Percentiles rank a stretch among this genome's conserved stretches.
phyloP scores from a whole-genome alignment of 352 stramenopile genomes.

The Thraustochytrium striatum region DNA sequence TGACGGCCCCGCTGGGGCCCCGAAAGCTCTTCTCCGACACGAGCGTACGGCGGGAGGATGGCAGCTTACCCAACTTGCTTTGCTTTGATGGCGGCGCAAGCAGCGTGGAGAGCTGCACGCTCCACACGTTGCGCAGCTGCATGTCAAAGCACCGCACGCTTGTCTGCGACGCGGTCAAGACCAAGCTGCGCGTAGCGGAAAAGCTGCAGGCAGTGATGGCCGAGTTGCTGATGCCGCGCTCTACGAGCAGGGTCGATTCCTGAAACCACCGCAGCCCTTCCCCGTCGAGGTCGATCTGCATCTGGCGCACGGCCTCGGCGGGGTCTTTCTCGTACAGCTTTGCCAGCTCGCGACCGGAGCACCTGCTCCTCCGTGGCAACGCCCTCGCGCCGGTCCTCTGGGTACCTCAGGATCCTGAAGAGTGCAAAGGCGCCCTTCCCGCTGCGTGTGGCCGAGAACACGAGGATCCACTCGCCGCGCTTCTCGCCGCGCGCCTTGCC shows the following conservation, averaged over 20 bases:
- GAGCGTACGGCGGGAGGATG: not conserved
- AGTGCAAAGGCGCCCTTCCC: not conserved
- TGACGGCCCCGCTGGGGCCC: not conserved
- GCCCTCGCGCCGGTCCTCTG: not conserved
- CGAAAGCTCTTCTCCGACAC: not conserved
- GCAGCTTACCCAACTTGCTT: not conserved
- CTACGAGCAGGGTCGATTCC: not conserved
- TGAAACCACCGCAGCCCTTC: conserved; percentile 42
- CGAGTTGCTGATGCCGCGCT: not conserved
- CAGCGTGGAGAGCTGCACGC: not conserved
- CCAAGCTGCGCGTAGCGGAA: not conserved
- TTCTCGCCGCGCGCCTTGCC: not conserved
- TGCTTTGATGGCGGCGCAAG: conserved; percentile 56
- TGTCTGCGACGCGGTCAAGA: not conserved
- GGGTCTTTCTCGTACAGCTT: conserved; percentile 11
- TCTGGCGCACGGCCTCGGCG: not conserved
- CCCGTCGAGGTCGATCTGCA: conserved; percentile 16
- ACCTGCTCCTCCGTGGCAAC: conserved; percentile 17
- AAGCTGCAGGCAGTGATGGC: not conserved
- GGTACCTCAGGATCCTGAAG: not conserved
- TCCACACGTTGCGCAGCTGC: conserved; percentile 17
- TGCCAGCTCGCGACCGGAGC: not conserved
- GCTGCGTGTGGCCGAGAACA: conserved; percentile 12
- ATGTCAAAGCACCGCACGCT: conserved; percentile 23
- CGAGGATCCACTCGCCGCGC: not conserved